Percentiles rank a stretch among this genome's conserved stretches.
These are phyloP conservation scores for Phylloporus scabripes DNA, from an alignment of 768 basidiomycete genomes.

Conservation along the genomic window DNA sequence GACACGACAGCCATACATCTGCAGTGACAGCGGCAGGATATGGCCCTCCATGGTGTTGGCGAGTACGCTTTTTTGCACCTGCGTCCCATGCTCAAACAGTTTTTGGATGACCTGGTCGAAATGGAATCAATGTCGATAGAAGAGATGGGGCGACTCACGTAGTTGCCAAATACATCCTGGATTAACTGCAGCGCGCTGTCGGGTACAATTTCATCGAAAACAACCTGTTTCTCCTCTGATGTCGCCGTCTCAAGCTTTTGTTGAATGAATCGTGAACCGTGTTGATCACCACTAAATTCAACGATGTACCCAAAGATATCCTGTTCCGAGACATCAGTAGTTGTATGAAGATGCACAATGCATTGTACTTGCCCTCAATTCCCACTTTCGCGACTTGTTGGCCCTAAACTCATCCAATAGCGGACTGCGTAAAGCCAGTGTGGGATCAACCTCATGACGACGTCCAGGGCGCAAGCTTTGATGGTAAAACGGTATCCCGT, in stretches of 20 bases:
- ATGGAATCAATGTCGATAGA: conserved; percentile 5
- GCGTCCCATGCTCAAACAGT: conserved; percentile 81
- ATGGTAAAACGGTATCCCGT: conserved; percentile 33
- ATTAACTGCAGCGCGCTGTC: conserved; percentile 68
- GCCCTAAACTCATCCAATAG: conserved; percentile 81
- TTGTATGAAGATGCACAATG: not conserved
- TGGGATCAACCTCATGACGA: conserved; percentile 37
- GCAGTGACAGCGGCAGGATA: conserved; percentile 68
- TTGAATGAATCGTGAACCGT: conserved; percentile 98
- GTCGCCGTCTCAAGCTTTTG: conserved; percentile 72
- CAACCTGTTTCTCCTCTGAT: conserved; percentile 69
- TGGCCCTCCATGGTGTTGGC: conserved; percentile 72
- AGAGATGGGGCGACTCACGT: conserved; percentile 46
- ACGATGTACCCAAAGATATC: conserved; percentile 81
- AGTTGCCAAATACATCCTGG: conserved; percentile 95
- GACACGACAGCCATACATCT: conserved; percentile 96
- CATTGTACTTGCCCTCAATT: conserved; percentile 53
- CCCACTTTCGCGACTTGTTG: conserved; percentile 77
- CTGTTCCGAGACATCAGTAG: conserved; percentile 36
- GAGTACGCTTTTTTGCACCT: conserved; percentile 64
- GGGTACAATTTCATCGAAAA: conserved; percentile 88
- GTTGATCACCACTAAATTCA: conserved; percentile 92
- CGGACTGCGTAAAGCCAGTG: conserved; percentile 53
- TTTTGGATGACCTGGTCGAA: conserved; percentile 80
- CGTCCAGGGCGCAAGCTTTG: conserved; percentile 41